Evolutionary conservation across 2,329 filamentous ascomycete species (phyloP).

Genomic region (Aspergillus intermedius): DNA sequence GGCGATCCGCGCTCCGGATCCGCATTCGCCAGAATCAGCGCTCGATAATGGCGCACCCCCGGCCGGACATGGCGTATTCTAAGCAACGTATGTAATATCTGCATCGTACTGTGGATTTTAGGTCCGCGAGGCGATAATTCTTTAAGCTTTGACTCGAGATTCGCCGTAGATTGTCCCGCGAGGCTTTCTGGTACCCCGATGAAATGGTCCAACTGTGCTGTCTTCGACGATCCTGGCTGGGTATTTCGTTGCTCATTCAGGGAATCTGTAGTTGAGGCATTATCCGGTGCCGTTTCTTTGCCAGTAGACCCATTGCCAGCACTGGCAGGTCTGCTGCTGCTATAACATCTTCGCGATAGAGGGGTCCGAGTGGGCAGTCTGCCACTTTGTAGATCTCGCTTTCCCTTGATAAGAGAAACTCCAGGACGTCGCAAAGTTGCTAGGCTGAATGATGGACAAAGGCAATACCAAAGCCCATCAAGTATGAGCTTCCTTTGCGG

Average conservation of each 20-base stretch:
- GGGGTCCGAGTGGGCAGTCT: constrained; percentile 1
- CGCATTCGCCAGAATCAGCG: constrained; percentile 66
- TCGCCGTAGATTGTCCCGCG: constrained; percentile 9
- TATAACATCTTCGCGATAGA: constrained; percentile 14
- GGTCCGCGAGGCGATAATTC: constrained; percentile 17
- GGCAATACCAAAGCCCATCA: constrained; percentile 37
- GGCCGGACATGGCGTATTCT: constrained; percentile 31
- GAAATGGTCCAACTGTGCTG: background rate
- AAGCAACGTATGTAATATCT: constrained; percentile 34
- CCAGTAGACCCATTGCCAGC: background rate
- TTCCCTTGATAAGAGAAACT: constrained; percentile 6
- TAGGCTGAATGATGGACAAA: constrained; percentile 32
- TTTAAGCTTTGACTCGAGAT: constrained; percentile 26
- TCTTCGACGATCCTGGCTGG: background rate
- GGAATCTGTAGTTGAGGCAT: constrained; percentile 4
- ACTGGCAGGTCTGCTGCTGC: background rate
- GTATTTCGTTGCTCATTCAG: background rate
- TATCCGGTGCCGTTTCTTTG: constrained; percentile 1
- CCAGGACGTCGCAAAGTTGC: constrained; percentile 12
- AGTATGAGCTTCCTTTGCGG: constrained; percentile 23
- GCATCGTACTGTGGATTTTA: constrained; percentile 20
- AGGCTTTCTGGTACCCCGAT: constrained; percentile 15
- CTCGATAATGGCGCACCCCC: constrained; percentile 54
- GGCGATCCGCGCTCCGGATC: constrained; percentile 60
- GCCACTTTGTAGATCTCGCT: constrained; percentile 1